Evolutionary conservation across 78 protist genomes (phyloP).

Genomic region (Tieghemostelium lacteum): DNA sequence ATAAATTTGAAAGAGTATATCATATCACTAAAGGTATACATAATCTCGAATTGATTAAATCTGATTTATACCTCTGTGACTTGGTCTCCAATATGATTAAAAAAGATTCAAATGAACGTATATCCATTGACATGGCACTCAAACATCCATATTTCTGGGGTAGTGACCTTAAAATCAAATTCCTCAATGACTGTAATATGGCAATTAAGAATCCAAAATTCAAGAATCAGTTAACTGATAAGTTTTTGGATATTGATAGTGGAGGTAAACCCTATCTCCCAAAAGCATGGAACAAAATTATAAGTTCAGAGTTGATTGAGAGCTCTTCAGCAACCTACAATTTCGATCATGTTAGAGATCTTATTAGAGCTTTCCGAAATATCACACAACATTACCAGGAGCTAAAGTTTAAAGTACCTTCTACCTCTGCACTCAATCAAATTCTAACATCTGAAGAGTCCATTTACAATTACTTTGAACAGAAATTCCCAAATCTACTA

Average conservation of each 20-base stretch:
- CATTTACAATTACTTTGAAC: conserved; percentile 21
- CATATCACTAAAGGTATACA: not conserved
- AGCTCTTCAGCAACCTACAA: not conserved
- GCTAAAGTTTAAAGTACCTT: not conserved
- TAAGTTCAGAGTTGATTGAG: conserved; percentile 14
- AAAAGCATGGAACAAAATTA: conserved; percentile 52
- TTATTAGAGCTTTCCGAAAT: conserved; percentile 41
- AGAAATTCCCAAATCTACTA: conserved; percentile 19
- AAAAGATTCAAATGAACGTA: not conserved
- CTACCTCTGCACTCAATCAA: not conserved
- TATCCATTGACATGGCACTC: not conserved
- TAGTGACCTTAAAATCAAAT: not conserved
- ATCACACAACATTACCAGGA: conserved; percentile 47
- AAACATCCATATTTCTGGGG: conserved; percentile 19
- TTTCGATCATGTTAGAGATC: conserved; percentile 20
- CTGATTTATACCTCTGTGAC: not conserved
- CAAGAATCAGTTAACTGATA: not conserved
- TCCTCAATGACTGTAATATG: not conserved
- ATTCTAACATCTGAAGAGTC: not conserved
- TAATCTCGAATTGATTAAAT: not conserved
- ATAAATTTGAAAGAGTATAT: not conserved
- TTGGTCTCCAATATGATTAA: not conserved
- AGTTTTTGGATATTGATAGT: not conserved
- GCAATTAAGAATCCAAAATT: not conserved
- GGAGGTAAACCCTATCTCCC: not conserved